phyloP scores from a whole-genome alignment of 345 rosid species.

The Xanthoceras sorbifolium region DNA sequence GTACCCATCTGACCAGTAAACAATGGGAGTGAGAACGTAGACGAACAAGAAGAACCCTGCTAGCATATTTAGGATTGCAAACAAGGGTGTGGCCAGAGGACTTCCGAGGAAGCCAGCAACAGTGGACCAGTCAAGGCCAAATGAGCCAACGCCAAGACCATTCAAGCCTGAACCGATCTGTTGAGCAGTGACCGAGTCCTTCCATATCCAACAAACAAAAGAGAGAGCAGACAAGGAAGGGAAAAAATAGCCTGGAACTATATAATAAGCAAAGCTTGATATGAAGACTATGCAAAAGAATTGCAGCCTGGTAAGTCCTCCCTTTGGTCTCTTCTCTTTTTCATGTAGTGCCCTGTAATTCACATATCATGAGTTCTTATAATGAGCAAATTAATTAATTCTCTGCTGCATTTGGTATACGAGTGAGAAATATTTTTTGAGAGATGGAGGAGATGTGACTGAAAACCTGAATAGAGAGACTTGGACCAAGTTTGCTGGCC shows the following conservation, averaged over 20 bases:
- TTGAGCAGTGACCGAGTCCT: conserved; percentile 28
- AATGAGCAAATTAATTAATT: no score
- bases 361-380: background rate
- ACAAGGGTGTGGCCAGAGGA: conserved; percentile 12
- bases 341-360: conserved; percentile 59
- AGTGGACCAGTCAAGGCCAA: conserved; percentile 51
- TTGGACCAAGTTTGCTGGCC: conserved; percentile 54
- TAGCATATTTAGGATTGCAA: background rate
- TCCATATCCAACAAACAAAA: conserved; percentile 37
- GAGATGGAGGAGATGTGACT: background rate
- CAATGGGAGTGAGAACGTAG: conserved; percentile 36
- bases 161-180: conserved; percentile 38
- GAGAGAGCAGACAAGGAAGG: conserved; percentile 31
- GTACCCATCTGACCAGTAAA: conserved; percentile 35
- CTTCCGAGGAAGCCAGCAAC: conserved; percentile 16
- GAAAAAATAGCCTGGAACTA: conserved; percentile 39
- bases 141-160: conserved; percentile 47
- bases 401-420: no score
- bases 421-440: background rate
- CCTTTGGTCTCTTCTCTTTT: conserved; percentile 34
- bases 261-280: conserved; percentile 39
- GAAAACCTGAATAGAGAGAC: conserved; percentile 43
- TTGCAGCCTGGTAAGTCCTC: conserved; percentile 40
- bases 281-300: conserved; percentile 36
- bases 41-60: conserved; percentile 43